Conservation (phyloP, 2,329 filamentous ascomycete genomes). For the Sarocladium strictum region DNA sequence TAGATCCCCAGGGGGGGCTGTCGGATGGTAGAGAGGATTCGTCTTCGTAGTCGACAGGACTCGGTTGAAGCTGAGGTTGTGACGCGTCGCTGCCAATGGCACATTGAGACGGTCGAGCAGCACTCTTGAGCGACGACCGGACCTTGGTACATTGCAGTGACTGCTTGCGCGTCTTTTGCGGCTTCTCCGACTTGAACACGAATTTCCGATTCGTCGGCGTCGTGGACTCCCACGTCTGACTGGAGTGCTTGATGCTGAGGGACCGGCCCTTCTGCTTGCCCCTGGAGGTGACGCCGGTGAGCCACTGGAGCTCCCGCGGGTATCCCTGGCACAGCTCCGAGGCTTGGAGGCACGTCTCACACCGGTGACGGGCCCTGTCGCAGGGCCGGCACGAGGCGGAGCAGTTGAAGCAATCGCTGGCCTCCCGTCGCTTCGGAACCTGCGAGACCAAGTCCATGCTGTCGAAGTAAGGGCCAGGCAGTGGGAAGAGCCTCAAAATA, state of each 20-base stretch:
- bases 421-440: constrained; percentile 8
- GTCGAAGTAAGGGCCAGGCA: too few species aligned
- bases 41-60: background rate
- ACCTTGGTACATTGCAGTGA: background rate
- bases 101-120: background rate
- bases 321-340: constrained; percentile 9
- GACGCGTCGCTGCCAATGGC: background rate
- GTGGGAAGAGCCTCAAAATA: too few species aligned
- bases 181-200: constrained; percentile 9
- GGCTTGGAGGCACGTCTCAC: constrained; percentile 5
- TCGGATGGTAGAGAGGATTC: too few species aligned
- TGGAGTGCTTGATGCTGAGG: constrained; percentile 7
- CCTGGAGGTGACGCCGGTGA: constrained; percentile 8
- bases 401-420: constrained; percentile 12
- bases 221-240: constrained; percentile 7
- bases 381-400: constrained; percentile 10
- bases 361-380: constrained; percentile 10
- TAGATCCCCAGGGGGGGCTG: too few species aligned
- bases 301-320: constrained; percentile 10
- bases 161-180: background rate
- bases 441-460: background rate
- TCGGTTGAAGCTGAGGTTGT: background rate
- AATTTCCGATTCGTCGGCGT: constrained; percentile 9
- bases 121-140: background rate
- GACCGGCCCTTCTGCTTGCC: constrained; percentile 10